These are phyloP conservation scores for Trichoderma koningii DNA, from an alignment of 2,329 filamentous ascomycete genomes.

Conservation along the genomic window DNA sequence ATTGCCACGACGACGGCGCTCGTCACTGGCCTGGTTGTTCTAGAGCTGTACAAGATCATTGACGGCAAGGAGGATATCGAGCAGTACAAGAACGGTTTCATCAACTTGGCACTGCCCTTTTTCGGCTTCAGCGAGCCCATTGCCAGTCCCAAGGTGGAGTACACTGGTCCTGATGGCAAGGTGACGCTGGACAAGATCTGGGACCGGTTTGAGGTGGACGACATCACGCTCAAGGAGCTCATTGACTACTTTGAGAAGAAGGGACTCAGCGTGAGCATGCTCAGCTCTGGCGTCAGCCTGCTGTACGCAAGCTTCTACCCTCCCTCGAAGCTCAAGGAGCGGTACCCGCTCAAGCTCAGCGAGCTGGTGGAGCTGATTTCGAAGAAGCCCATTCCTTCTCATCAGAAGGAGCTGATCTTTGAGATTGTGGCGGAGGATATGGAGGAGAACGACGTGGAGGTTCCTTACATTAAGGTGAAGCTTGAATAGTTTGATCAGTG, in stretches of 20 bases:
- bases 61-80: conserved; percentile 96
- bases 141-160: conserved; percentile 87
- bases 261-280: conserved; percentile 84
- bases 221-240: conserved; percentile 84
- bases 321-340: conserved; percentile 75
- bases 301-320: conserved; percentile 94
- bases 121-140: conserved; percentile 99
- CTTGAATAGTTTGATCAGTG: background rate
- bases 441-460: conserved; percentile 90
- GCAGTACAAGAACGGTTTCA: conserved; percentile 98
- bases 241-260: conserved; percentile 77
- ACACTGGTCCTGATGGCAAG: conserved; percentile 75
- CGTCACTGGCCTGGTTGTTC: conserved; percentile 87
- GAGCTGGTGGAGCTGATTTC: conserved; percentile 84
- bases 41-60: conserved; percentile 95
- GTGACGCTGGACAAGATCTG: conserved; percentile 93
- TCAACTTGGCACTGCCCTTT: conserved; percentile 95
- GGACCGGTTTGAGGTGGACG: conserved; percentile 90
- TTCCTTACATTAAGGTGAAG: conserved; percentile 94
- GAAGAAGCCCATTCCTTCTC: conserved; percentile 85
- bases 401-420: conserved; percentile 95
- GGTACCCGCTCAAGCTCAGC: conserved; percentile 80
- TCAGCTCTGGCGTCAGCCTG: conserved; percentile 95
- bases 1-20: conserved; percentile 97
- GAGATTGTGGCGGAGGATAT: conserved; percentile 91